Conservation (phyloP, 208 protist genomes). For the Crithidia thermophila region DNA sequence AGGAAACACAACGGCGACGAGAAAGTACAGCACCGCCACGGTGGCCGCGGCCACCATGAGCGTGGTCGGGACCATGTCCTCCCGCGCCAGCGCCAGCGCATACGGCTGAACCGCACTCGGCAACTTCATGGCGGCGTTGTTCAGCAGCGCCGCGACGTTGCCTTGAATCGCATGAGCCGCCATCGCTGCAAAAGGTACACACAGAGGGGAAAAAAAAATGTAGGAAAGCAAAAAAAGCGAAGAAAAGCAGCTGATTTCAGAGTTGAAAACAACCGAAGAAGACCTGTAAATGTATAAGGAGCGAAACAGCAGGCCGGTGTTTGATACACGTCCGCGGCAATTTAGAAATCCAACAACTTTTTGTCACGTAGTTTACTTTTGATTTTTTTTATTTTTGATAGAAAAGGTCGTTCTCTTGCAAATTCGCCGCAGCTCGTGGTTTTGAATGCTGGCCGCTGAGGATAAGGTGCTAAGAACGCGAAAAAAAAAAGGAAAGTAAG, state of each 20-base stretch:
- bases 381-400: constrained; percentile 8
- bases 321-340: too few relatives aligned
- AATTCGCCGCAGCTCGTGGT: not conserved
- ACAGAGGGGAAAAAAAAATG: not conserved
- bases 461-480: not conserved
- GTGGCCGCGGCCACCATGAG: constrained; percentile 27
- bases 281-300: too few relatives aligned
- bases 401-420: not conserved
- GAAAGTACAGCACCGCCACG: constrained; percentile 42
- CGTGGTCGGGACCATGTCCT: constrained; percentile 24
- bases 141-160: constrained; percentile 18
- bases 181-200: not conserved
- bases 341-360: too few relatives aligned
- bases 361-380: too few relatives aligned
- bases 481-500: constrained; percentile 1
- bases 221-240: not conserved
- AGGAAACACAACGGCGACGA: constrained; percentile 57
- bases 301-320: too few relatives aligned
- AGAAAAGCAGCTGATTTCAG: not conserved
- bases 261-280: not conserved
- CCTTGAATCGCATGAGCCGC: constrained; percentile 14
- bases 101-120: constrained; percentile 26
- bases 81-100: constrained; percentile 7
- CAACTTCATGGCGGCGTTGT: constrained; percentile 28
- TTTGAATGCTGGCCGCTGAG: not conserved